Percentiles rank a stretch among this genome's conserved stretches.
Conservation (phyloP, 2,329 filamentous ascomycete species). For the Diaporthe vexans region DNA sequence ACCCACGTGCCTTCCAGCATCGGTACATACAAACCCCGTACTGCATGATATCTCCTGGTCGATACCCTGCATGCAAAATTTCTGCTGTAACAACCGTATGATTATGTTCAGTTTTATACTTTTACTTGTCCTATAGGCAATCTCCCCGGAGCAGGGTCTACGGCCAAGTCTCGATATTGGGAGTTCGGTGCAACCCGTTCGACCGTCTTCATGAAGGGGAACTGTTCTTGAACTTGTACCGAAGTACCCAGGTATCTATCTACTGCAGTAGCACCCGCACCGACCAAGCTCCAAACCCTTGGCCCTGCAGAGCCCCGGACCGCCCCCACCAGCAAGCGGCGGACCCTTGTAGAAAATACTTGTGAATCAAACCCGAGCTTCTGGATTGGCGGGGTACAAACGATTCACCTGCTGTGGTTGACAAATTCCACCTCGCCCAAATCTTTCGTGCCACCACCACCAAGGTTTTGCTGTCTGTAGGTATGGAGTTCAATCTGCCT, state of each 20-base stretch:
- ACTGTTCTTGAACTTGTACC: background rate
- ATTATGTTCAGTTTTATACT: background rate
- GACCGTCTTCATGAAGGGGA: background rate
- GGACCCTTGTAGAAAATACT: slow-evolving; percentile 8
- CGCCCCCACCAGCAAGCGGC: background rate
- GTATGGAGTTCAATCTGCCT: slow-evolving; percentile 34
- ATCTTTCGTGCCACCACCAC: background rate
- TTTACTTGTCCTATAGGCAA: background rate
- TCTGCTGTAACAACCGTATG: background rate
- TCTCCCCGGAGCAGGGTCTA: background rate
- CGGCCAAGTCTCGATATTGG: background rate
- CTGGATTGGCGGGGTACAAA: slow-evolving; percentile 38
- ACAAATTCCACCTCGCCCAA: background rate
- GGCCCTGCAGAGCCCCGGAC: slow-evolving; percentile 23
- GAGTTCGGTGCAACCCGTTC: background rate
- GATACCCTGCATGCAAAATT: background rate
- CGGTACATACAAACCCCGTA: background rate
- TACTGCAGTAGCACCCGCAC: background rate
- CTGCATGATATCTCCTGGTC: background rate
- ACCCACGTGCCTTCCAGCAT: background rate
- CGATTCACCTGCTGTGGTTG: slow-evolving; percentile 2
- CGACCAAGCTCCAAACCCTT: background rate
- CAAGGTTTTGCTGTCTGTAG: background rate
- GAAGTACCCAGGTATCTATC: background rate
- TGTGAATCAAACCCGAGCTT: slow-evolving; percentile 36